Percentiles rank a stretch among this genome's conserved stretches.
These are phyloP conservation scores for Aspergillus steynii DNA, from an alignment of 495 filamentous ascomycete species.

Conservation along the genomic window DNA sequence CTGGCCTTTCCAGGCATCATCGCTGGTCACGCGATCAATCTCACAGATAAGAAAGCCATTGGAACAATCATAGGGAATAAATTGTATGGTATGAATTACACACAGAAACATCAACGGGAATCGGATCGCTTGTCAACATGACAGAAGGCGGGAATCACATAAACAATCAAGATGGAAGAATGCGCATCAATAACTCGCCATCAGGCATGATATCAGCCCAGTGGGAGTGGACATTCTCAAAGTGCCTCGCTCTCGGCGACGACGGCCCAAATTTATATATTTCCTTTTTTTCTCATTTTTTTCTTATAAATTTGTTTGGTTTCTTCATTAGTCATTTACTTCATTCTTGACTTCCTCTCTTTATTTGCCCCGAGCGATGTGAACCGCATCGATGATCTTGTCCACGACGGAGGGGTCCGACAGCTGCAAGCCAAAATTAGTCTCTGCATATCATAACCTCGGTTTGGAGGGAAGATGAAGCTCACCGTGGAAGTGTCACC, in stretches of 20 bases:
- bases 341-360: constrained; percentile 21
- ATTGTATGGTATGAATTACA: background rate
- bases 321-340: constrained; percentile 27
- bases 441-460: constrained; percentile 9
- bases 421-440: constrained; percentile 58
- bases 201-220: background rate
- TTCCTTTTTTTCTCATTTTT: constrained; percentile 2
- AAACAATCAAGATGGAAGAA: constrained; percentile 22
- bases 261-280: background rate
- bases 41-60: background rate
- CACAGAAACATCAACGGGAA: background rate
- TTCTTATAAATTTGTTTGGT: constrained; percentile 2
- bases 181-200: background rate
- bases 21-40: background rate
- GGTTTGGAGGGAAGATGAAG: constrained; percentile 13
- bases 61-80: background rate
- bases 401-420: constrained; percentile 88
- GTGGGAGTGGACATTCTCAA: background rate
- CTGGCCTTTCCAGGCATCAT: background rate
- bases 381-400: constrained; percentile 81
- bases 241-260: background rate
- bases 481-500: constrained; percentile 91
- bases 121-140: background rate
- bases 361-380: constrained; percentile 58
- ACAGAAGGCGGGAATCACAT: background rate